Evolutionary conservation across 208 protist genomes (phyloP).

Genomic region (Entamoeba histolytica): DNA sequence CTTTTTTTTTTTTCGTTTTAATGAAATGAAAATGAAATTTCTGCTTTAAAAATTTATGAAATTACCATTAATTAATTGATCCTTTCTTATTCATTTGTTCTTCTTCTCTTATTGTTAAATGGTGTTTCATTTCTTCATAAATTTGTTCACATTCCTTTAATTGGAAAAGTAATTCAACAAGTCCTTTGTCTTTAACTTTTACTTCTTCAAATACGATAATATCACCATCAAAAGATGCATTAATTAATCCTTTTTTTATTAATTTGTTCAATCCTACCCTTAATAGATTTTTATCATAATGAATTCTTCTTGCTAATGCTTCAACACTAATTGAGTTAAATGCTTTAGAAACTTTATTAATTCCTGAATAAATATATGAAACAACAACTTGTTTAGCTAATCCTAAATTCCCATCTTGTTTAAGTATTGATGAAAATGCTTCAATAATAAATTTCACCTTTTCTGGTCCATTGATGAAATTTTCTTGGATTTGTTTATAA

Average conservation of each 20-base stretch:
- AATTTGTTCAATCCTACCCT: not conserved
- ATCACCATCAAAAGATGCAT: not conserved
- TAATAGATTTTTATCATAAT: not conserved
- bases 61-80: no score
- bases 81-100: not conserved
- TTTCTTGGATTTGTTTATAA: not conserved
- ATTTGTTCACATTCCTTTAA: not conserved
- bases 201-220: not conserved
- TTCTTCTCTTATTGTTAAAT: not conserved
- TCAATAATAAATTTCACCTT: not conserved
- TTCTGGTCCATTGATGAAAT: not conserved
- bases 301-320: not conserved
- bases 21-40: no score
- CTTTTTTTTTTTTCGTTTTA: no score
- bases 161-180: not conserved
- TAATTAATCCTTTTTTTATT: not conserved
- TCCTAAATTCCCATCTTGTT: not conserved
- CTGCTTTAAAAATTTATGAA: no score
- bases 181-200: not conserved
- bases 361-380: not conserved
- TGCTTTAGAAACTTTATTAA: not conserved
- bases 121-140: not conserved
- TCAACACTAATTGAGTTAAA: not conserved
- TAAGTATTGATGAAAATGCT: not conserved
- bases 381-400: not conserved